phyloP scores from a whole-genome alignment of 2,329 filamentous ascomycete species.

The Diatrype stigma region DNA sequence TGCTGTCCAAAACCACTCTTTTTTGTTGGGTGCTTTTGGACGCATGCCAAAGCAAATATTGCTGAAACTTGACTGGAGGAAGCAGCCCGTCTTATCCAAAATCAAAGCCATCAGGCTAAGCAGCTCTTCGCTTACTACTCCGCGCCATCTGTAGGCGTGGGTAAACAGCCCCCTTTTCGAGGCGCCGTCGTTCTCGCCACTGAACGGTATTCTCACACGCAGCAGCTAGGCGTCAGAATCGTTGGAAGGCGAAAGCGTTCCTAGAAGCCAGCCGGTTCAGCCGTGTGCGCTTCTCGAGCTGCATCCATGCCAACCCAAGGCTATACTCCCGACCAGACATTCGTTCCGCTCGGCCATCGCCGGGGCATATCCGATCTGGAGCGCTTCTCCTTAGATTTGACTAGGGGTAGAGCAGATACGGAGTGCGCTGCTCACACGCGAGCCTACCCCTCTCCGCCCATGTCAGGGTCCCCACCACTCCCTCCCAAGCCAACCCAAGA shows the following conservation, averaged over 20 bases:
- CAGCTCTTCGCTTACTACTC: neutral
- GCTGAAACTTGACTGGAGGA: constrained; percentile 5
- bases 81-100: neutral
- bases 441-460: constrained; percentile 69
- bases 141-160: neutral
- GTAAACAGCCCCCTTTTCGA: constrained; percentile 2
- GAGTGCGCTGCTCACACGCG: constrained; percentile 50
- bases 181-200: constrained; percentile 9
- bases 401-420: constrained; percentile 52
- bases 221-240: constrained; percentile 12
- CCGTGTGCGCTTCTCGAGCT: constrained; percentile 23
- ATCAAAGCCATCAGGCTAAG: neutral
- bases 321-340: constrained; percentile 38
- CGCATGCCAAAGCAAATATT: constrained; percentile 1
- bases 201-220: constrained; percentile 13
- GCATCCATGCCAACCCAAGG: constrained; percentile 53
- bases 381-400: constrained; percentile 52
- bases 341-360: constrained; percentile 52
- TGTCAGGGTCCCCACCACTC: constrained; percentile 64
- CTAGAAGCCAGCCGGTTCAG: constrained; percentile 20
- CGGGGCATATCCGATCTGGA: constrained; percentile 53
- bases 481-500: constrained; percentile 56
- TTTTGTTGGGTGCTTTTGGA: constrained; percentile 5
- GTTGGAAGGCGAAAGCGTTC: constrained; percentile 21
- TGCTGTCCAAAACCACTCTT: constrained; percentile 6